Base-by-base conservation (phyloP, 2,329 filamentous ascomycete genomes). In the Aspergillus hiratsukae region DNA sequence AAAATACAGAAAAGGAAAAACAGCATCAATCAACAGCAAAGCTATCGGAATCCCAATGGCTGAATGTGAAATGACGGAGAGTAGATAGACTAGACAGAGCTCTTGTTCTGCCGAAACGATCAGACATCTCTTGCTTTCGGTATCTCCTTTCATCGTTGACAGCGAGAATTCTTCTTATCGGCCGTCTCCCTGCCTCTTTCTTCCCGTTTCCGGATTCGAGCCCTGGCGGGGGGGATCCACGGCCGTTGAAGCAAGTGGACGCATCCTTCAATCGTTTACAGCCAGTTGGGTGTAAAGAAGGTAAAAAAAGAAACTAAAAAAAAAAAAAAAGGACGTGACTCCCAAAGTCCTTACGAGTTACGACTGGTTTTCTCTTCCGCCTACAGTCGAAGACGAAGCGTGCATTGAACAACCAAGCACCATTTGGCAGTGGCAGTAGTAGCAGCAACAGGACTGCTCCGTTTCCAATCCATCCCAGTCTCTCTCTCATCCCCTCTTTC, bases 201-300 rank as follows among this genome's bases (percentile, higher is more conserved):
- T 23, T 46, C 43, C 43, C 68, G 69, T 68, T 70, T 71, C 69
- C 69, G 70, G 69, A 64, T 46, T 69, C 58, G 62, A 71, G 68
- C 62, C 55, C 62, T 68, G 65, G 66, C 61, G 66, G 67, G 62
- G 67, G 62, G 66, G 68, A 68, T 69, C 67, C 68, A 68, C 66
- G 65, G 62, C 61, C 64, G 62, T 69, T 69, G 58, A 63, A 61
- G 53, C 40, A 43, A n/a, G n/a, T n/a, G n/a, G n/a, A 11, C 40
- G 7, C 40, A 21, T 43, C 40, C 8, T 43, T 10, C 21, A 43
- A 19, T 43, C n/a, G 52, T 51, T 58, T 54, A 51, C 49, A 54
- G 60, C 51, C 52, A 54, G 57, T 46, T 48, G 52, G 35, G 54
- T 31, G 53, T 46, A 58, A 60, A 61, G 57, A 57, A 50, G 37